Evolutionary conservation across 176 grass and related monocot genomes (phyloP).

Genomic region (Carex scoparia): DNA sequence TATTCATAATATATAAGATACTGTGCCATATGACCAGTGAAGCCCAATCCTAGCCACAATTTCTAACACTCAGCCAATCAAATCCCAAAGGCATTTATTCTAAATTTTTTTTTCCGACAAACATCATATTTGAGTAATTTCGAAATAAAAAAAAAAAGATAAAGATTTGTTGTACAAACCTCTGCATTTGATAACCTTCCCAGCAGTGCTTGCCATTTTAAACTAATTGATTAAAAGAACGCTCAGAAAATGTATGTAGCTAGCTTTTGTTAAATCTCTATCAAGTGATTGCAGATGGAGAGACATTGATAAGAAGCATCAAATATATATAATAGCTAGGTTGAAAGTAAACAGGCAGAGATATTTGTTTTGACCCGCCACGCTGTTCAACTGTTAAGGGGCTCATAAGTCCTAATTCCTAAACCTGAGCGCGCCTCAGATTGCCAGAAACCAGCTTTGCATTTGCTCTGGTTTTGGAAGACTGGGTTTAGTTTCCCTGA

Average conservation of each 20-base stretch:
- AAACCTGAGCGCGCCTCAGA: background rate
- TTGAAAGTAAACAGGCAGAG: background rate
- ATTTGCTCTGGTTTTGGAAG: background rate
- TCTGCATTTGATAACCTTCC: constrained; percentile 81
- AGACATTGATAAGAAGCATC: background rate
- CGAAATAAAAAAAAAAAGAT: too few species aligned
- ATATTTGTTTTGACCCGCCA: background rate
- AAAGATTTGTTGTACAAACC: constrained; percentile 18
- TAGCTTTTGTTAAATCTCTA: background rate
- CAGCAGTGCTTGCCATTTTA: constrained; percentile 53
- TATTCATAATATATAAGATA: background rate
- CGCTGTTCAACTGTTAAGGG: background rate
- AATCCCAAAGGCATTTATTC: too few species aligned
- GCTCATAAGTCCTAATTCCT: background rate
- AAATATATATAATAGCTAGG: background rate
- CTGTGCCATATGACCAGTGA: background rate
- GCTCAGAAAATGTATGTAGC: background rate
- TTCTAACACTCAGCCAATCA: too few species aligned
- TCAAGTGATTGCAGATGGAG: constrained; percentile 18
- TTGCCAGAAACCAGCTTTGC: background rate
- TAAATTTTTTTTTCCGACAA: too few species aligned
- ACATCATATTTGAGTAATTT: too few species aligned
- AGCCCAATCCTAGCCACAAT: background rate
- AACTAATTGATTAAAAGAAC: background rate
- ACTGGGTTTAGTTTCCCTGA: background rate